Conservation (phyloP, 108 stramenopile genomes). For the Skeletonema grethae region DNA sequence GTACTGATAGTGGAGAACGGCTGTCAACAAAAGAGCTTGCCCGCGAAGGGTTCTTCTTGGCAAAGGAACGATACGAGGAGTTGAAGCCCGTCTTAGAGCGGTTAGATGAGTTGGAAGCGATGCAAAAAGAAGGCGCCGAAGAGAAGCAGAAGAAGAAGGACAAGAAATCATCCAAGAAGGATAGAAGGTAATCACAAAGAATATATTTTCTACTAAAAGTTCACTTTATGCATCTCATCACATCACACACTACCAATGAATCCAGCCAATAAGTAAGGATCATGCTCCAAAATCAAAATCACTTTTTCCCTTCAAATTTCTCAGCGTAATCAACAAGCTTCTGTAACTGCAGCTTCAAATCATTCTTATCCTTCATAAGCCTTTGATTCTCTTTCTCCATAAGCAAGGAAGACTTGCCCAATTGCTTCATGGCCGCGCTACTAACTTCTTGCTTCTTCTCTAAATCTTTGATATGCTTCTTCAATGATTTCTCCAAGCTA, state of each 20-base stretch:
- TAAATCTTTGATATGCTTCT: constrained; percentile 34
- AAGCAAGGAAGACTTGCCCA: constrained; percentile 41
- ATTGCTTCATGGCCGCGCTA: constrained; percentile 47
- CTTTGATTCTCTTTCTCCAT: constrained; percentile 51
- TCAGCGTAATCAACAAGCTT: constrained; percentile 47
- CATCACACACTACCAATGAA: neutral
- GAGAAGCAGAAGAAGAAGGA: constrained; percentile 40
- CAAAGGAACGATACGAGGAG: constrained; percentile 68
- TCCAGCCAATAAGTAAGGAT: neutral
- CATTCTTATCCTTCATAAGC: constrained; percentile 39
- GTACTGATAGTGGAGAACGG: constrained; percentile 37
- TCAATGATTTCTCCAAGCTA: constrained; percentile 15
- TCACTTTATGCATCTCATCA: neutral
- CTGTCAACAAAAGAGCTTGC: constrained; percentile 77
- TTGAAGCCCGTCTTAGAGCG: constrained; percentile 62
- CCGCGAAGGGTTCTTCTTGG: constrained; percentile 76
- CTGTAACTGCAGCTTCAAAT: constrained; percentile 40
- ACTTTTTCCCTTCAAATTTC: constrained; percentile 13
- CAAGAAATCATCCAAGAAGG: constrained; percentile 38
- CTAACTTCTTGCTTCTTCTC: constrained; percentile 47
- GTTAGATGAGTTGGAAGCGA: constrained; percentile 56
- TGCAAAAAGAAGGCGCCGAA: constrained; percentile 40
- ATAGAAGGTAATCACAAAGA: constrained; percentile 6
- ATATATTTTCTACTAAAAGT: neutral
- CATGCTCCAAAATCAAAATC: neutral